Evolutionary conservation across 768 basidiomycete genomes (phyloP).

Genomic region (Leucosporidium creatinivorum): DNA sequence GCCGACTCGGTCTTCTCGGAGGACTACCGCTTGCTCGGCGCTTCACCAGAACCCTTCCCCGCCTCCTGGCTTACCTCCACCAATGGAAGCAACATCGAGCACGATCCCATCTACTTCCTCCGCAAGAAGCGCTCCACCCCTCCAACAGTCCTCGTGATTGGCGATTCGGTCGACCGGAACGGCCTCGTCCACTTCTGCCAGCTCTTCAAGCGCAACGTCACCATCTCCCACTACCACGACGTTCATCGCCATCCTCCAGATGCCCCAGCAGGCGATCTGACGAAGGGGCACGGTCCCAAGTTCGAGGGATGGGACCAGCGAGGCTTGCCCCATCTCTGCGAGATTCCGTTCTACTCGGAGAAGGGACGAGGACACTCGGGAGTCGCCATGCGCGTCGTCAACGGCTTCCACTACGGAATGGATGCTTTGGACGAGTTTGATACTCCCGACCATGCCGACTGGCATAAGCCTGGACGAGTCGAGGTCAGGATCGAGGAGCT

Average conservation of each 20-base stretch:
- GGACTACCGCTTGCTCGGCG: constrained; percentile 22
- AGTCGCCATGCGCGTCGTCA: constrained; percentile 25
- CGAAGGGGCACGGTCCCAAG: constrained; percentile 21
- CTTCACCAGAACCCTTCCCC: constrained; percentile 11
- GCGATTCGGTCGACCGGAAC: constrained; percentile 34
- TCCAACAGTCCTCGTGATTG: constrained; percentile 28
- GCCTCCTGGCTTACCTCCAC: not conserved
- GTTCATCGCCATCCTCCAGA: constrained; percentile 14
- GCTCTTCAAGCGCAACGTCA: constrained; percentile 26
- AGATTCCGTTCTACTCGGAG: constrained; percentile 19
- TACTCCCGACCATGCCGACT: constrained; percentile 28
- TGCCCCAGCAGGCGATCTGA: constrained; percentile 16
- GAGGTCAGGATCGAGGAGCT: constrained; percentile 29
- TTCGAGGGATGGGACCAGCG: constrained; percentile 32
- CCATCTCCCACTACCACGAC: constrained; percentile 30
- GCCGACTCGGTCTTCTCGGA: constrained; percentile 10
- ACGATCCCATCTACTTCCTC: constrained; percentile 26
- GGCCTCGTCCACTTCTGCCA: constrained; percentile 33
- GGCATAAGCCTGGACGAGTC: constrained; percentile 29
- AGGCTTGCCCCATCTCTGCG: constrained; percentile 28
- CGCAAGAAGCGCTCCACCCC: constrained; percentile 13
- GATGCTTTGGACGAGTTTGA: constrained; percentile 34
- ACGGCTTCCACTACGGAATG: constrained; percentile 34
- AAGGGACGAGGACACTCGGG: not conserved
- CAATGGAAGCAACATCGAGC: not conserved